Evolutionary conservation across 352 stramenopile genomes (phyloP).

Genomic region (Pythium monospermum): DNA sequence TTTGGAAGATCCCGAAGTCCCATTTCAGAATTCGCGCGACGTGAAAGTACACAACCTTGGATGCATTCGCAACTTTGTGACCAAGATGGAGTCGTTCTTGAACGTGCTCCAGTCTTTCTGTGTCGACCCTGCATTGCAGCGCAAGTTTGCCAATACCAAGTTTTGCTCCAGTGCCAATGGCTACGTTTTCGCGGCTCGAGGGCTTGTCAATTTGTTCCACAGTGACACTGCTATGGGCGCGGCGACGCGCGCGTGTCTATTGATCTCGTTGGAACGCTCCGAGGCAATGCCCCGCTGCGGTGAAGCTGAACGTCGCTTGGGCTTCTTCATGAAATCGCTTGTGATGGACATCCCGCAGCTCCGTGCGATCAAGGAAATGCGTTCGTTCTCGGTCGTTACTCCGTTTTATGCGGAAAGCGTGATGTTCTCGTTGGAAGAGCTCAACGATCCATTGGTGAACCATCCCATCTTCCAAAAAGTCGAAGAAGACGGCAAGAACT

Average conservation of each 20-base stretch:
- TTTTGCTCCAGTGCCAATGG: conserved; percentile 75
- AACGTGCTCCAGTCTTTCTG: conserved; percentile 65
- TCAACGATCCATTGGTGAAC: conserved; percentile 81
- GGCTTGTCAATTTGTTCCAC: conserved; percentile 71
- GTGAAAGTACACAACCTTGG: conserved; percentile 71
- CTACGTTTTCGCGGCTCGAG: conserved; percentile 71
- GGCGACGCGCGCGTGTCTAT: conserved; percentile 31
- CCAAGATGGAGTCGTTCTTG: conserved; percentile 78
- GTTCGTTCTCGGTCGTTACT: conserved; percentile 80
- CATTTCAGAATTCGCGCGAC: conserved; percentile 62
- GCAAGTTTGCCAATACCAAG: conserved; percentile 76
- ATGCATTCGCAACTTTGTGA: conserved; percentile 86
- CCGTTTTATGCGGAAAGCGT: conserved; percentile 82
- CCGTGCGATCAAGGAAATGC: conserved; percentile 78
- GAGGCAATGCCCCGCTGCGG: conserved; percentile 31
- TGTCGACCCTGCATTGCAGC: conserved; percentile 47
- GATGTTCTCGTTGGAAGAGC: conserved; percentile 69
- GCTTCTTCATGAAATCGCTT: conserved; percentile 86
- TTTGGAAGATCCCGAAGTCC: conserved; percentile 67
- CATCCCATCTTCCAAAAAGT: conserved; percentile 83
- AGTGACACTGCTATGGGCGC: conserved; percentile 76
- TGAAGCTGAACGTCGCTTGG: conserved; percentile 69
- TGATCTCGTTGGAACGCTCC: conserved; percentile 24
- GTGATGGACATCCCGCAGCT: conserved; percentile 84
- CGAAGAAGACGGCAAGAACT: conserved; percentile 78